These are phyloP conservation scores for California macrophylla DNA, from an alignment of 441 rosid genomes.

Conservation along the genomic window DNA sequence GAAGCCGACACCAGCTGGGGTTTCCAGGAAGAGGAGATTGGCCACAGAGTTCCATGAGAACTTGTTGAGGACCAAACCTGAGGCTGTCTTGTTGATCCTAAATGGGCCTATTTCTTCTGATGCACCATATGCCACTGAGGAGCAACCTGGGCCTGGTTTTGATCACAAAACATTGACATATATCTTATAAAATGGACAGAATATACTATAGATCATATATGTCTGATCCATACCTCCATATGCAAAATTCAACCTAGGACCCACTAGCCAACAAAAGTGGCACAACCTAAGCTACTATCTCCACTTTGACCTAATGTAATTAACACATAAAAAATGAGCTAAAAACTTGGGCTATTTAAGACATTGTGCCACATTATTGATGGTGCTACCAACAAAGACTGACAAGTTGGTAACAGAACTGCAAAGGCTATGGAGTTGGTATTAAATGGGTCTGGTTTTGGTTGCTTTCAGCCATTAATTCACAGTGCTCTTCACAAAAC, in stretches of 20 bases:
- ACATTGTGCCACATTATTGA: conserved; percentile 1
- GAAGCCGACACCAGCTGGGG: conserved; percentile 97
- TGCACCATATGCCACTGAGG: conserved; percentile 96
- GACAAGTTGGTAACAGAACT: conserved; percentile 20
- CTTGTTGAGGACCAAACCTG: conserved; percentile 68
- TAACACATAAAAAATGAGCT: background rate
- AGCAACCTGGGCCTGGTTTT: conserved; percentile 79
- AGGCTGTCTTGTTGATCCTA: conserved; percentile 63
- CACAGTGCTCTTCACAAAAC: conserved; percentile 16
- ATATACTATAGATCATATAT: too few species aligned
- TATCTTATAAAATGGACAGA: too few species aligned
- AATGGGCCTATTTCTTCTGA: conserved; percentile 88
- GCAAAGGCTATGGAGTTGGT: conserved; percentile 18
- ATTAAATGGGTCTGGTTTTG: conserved; percentile 27
- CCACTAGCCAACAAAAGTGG: background rate
- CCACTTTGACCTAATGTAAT: background rate
- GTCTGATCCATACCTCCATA: too few species aligned
- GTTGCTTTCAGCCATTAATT: conserved; percentile 33
- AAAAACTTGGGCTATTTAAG: conserved; percentile 10
- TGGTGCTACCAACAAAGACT: conserved; percentile 23
- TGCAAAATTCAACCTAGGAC: background rate
- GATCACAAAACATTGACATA: background rate
- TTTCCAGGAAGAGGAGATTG: conserved; percentile 82
- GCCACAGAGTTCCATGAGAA: conserved; percentile 81
- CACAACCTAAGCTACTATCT: background rate